Evolutionary conservation across 306 rosid species (phyloP).

Genomic region (Gleditsia sinensis): DNA sequence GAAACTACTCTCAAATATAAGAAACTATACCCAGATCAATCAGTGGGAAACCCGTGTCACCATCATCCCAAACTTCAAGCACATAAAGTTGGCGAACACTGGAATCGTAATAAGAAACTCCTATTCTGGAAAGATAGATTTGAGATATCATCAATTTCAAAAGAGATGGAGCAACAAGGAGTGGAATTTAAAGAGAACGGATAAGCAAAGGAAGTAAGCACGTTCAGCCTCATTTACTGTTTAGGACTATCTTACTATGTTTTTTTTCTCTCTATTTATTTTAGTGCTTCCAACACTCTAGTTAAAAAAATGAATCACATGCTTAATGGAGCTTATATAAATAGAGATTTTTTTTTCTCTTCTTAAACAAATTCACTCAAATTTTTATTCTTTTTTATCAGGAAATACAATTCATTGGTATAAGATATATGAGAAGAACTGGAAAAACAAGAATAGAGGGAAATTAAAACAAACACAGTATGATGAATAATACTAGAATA

Average conservation of each 20-base stretch:
- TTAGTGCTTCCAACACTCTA: background rate
- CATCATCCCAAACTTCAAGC: slow-evolving; percentile 95
- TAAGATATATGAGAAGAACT: background rate
- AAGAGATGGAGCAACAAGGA: background rate
- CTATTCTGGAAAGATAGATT: slow-evolving; percentile 64
- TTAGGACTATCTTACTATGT: background rate
- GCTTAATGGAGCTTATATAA: background rate
- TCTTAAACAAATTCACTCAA: background rate
- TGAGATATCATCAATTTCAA: slow-evolving; percentile 27
- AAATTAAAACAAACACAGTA: background rate
- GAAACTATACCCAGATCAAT: slow-evolving; percentile 77
- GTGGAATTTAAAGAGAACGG: background rate
- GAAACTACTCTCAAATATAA: slow-evolving; percentile 28
- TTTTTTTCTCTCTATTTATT: background rate
- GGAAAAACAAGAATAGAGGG: background rate
- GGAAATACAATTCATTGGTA: background rate
- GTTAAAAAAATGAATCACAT: background rate
- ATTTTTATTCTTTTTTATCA: background rate
- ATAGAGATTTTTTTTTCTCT: background rate
- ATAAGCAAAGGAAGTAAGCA: background rate
- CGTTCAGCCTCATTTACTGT: slow-evolving; percentile 19
- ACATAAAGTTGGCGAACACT: slow-evolving; percentile 84
- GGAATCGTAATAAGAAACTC: slow-evolving; percentile 89
- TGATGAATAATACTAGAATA: background rate
- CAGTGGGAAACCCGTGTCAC: slow-evolving; percentile 75